Evolutionary conservation across 163 green algal genomes (phyloP), one percentile per base, ranked within the genome.

Genomic region (Scenedesmus sp.): DNA sequence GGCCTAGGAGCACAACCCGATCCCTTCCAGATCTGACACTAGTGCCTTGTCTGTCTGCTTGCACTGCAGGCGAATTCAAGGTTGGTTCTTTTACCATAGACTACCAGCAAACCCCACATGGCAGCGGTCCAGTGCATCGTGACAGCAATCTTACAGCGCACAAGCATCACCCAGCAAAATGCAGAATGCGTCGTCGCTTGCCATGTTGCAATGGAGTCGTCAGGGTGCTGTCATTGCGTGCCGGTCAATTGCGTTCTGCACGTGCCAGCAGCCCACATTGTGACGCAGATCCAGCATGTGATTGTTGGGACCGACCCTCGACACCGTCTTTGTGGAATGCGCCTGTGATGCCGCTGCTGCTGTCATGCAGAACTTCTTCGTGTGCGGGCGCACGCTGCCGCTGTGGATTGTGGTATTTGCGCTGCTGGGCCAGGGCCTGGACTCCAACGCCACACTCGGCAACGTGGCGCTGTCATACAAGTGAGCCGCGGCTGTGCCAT

Each of bases 401-500:
- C 72, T 95, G 30, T 94, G 86, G 42, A 93, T 95, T n/a, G 91
- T 93, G 24, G 46, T 68, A 3, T 90, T 93, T 43, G 93, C 93
- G 18, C 89, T 95, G 70, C 87, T 93, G 44, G 87, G 56, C 0
- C 93, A 95, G 72, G 93, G 91, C 4, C 92, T 95, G 30, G 93
- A 95, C 91, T 93, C 85, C 56, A 95, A 95, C 78, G 91, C 93
- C 9, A 93, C 93, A 26, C 86, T 95, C 15, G 93, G 93, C 46
- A 94, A 94, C 59, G 91, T 84, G 49, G 70, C 84, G 16, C 87
- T 92, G 13, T 53, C 22, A 0, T 90, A 81, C 61, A 88, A 92
- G 53, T 83, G 10, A 86, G 43, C 78, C 22, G 37, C 46, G 9
- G 56, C 30, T 33, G 0, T 30, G 5, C 0, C 16, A 15, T 49